These are phyloP conservation scores for Aspergillus ochraceus DNA, from an alignment of 2,329 filamentous ascomycete species.

Conservation along the genomic window DNA sequence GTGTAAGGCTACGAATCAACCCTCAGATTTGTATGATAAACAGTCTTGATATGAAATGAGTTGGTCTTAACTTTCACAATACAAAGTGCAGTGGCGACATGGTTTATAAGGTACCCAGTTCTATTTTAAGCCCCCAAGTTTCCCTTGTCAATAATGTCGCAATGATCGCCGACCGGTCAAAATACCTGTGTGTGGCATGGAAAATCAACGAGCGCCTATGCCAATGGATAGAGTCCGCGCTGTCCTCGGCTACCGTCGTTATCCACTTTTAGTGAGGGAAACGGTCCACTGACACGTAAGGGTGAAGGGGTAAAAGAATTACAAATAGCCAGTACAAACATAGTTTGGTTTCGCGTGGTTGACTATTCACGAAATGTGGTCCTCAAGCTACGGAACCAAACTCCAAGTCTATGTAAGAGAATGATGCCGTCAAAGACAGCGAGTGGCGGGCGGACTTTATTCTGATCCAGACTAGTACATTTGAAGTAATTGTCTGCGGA, in stretches of 20 bases:
- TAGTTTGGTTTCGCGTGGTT: background rate
- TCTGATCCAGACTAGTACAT: background rate
- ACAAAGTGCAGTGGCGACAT: background rate
- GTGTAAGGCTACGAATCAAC: background rate
- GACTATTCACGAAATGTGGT: background rate
- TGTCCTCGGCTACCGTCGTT: no score
- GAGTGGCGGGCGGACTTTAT: background rate
- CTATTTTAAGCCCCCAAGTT: no score
- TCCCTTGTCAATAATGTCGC: no score
- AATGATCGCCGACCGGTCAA: no score
- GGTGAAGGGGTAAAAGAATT: background rate
- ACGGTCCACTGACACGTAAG: background rate
- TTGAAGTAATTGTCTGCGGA: background rate
- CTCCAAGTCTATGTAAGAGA: background rate
- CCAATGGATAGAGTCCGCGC: no score
- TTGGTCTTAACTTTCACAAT: background rate
- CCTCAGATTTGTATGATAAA: background rate
- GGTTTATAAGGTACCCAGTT: background rate
- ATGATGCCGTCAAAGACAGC: constrained; percentile 13
- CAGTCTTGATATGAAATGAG: background rate
- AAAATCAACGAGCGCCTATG: no score
- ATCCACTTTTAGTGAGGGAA: no score
- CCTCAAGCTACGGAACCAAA: background rate
- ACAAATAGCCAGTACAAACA: background rate
- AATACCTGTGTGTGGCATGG: no score